Evolutionary conservation across 306 rosid genomes (phyloP).

Genomic region (Cyclanthera cordifolia): DNA sequence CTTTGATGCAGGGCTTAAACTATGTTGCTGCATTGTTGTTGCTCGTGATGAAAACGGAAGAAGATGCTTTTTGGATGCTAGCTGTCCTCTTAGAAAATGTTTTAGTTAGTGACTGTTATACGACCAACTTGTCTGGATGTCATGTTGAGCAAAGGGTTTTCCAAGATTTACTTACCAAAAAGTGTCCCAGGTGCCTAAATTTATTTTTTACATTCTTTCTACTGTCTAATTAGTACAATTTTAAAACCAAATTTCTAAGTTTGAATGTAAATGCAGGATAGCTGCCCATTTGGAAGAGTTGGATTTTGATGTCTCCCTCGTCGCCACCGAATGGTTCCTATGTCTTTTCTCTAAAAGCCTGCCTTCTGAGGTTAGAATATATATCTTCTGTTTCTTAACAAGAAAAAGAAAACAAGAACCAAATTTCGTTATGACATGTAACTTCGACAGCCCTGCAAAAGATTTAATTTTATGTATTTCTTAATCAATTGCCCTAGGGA

Average conservation of each 20-base stretch:
- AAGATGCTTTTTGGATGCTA: conserved; percentile 99
- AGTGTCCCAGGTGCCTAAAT: conserved; percentile 69
- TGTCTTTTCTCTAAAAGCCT: conserved; percentile 89
- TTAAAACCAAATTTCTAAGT: not conserved
- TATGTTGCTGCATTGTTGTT: conserved; percentile 88
- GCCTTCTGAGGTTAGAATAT: conserved; percentile 72
- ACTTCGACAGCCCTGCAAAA: too few species aligned
- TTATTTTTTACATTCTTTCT: not conserved
- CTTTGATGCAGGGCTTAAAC: conserved; percentile 72
- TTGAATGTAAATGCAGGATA: conserved; percentile 44
- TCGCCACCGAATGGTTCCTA: conserved; percentile 94
- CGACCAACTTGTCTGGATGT: conserved; percentile 89
- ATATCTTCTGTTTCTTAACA: too few species aligned
- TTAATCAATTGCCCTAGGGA: too few species aligned
- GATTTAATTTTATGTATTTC: too few species aligned
- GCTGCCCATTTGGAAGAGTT: conserved; percentile 71
- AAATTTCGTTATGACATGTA: too few species aligned
- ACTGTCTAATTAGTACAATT: not conserved
- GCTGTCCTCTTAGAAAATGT: conserved; percentile 92
- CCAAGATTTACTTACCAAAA: conserved; percentile 65
- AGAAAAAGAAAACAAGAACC: too few species aligned
- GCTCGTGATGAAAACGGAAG: conserved; percentile 96
- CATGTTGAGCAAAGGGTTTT: conserved; percentile 98
- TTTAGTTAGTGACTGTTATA: conserved; percentile 84
- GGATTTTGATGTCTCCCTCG: conserved; percentile 94